phyloP scores from a whole-genome alignment of 345 rosid genomes.

The Cardamine resedifolia region DNA sequence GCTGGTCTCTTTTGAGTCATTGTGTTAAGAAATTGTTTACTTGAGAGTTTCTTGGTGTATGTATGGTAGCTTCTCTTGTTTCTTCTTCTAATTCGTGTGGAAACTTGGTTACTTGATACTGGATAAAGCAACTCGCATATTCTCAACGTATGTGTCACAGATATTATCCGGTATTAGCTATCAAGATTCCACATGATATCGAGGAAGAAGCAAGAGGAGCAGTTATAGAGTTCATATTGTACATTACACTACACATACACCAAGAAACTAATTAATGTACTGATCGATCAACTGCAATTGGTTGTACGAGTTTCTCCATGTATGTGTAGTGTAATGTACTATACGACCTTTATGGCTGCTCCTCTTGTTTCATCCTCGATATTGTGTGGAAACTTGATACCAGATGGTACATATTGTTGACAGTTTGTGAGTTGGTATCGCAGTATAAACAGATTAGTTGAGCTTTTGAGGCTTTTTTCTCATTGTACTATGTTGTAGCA shows the following conservation, averaged over 20 bases:
- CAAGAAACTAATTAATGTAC: neutral
- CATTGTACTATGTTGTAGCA: neutral
- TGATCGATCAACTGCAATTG: neutral
- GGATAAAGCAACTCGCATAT: neutral
- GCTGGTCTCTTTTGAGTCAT: neutral
- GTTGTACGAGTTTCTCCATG: neutral
- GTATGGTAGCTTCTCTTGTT: neutral
- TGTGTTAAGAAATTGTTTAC: neutral
- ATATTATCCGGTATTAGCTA: neutral
- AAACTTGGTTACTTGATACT: neutral
- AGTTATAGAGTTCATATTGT: neutral
- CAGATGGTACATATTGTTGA: neutral
- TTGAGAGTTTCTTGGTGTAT: neutral
- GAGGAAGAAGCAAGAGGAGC: neutral
- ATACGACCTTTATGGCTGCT: neutral
- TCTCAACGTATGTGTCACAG: neutral
- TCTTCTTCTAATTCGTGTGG: neutral
- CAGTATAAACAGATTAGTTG: neutral
- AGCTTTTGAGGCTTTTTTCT: neutral
- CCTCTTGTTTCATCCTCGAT: neutral
- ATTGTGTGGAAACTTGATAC: neutral
- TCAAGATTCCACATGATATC: neutral
- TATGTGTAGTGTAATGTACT: neutral
- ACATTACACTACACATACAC: neutral
- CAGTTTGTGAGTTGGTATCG: neutral